phyloP scores from a whole-genome alignment of 768 basidiomycete species.

The Cyclocybe cylindracea region DNA sequence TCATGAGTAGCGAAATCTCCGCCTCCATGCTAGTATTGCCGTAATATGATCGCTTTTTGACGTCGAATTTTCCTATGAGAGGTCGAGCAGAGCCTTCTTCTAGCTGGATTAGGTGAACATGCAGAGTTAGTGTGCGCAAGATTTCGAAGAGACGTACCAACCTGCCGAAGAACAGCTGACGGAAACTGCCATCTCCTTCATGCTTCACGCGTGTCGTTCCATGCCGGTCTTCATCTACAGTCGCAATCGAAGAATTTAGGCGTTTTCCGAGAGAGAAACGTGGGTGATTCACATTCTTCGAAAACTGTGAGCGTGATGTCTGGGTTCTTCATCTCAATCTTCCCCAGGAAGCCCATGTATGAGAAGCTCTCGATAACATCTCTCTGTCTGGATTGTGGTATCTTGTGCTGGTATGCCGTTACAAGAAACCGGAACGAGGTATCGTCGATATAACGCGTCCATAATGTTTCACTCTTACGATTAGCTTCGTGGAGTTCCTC shows the following conservation, averaged over 20 bases:
- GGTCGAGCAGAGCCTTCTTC: conserved; percentile 70
- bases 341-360: conserved; percentile 83
- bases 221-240: conserved; percentile 47
- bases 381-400: conserved; percentile 65
- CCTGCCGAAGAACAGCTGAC: conserved; percentile 80
- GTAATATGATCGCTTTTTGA: conserved; percentile 88
- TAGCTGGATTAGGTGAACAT: conserved; percentile 27
- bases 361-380: conserved; percentile 76
- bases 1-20: conserved; percentile 94
- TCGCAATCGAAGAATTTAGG: neutral
- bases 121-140: neutral
- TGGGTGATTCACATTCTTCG: conserved; percentile 78
- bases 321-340: conserved; percentile 80
- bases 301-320: conserved; percentile 73
- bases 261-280: neutral
- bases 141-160: conserved; percentile 57
- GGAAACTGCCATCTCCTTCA: conserved; percentile 68
- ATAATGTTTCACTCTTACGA: conserved; percentile 41
- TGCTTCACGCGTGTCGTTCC: conserved; percentile 46
- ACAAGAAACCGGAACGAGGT: conserved; percentile 84
- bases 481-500: conserved; percentile 65
- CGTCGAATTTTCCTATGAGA: conserved; percentile 71
- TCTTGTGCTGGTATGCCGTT: conserved; percentile 71
- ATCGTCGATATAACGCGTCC: conserved; percentile 60
- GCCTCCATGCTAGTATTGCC: conserved; percentile 99